Conservation (phyloP, 257 asterid species). For the Pogostemon cablin region DNA sequence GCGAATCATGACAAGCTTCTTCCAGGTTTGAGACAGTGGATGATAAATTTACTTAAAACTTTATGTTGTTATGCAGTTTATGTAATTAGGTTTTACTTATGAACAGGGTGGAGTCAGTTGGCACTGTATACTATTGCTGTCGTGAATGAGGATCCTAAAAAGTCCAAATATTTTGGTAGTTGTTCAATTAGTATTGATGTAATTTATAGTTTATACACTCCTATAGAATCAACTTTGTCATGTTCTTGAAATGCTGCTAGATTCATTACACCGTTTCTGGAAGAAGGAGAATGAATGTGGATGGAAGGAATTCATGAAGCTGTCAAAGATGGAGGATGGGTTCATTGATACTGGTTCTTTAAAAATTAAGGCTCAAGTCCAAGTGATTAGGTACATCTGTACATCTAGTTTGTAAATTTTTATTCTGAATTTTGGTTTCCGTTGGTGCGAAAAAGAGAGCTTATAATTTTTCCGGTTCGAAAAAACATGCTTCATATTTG, state of each 20-base stretch:
- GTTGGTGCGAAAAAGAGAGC: slow-evolving; percentile 2
- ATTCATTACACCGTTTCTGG: slow-evolving; percentile 92
- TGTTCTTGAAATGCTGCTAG: slow-evolving; percentile 42
- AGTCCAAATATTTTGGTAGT: no score
- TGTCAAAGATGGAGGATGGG: slow-evolving; percentile 79
- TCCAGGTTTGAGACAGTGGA: no score
- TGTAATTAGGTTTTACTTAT: no score
- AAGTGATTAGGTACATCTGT: slow-evolving; percentile 78
- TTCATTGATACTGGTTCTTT: slow-evolving; percentile 85
- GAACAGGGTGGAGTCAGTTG: no score
- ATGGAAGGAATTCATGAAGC: slow-evolving; percentile 99
- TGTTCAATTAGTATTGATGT: no score
- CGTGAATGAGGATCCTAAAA: no score
- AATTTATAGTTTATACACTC: no score
- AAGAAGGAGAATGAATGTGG: slow-evolving; percentile 99
- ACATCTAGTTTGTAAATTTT: slow-evolving; percentile 4
- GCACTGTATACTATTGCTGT: no score
- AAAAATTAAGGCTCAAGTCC: slow-evolving; percentile 93
- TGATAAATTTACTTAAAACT: no score
- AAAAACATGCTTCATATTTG: background rate
- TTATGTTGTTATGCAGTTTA: no score
- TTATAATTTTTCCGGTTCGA: background rate
- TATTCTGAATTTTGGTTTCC: background rate
- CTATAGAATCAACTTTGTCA: slow-evolving; percentile 14
- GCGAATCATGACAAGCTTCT: no score